Evolutionary conservation across 2,329 filamentous ascomycete species (phyloP).

Genomic region (Penicillium sp.): DNA sequence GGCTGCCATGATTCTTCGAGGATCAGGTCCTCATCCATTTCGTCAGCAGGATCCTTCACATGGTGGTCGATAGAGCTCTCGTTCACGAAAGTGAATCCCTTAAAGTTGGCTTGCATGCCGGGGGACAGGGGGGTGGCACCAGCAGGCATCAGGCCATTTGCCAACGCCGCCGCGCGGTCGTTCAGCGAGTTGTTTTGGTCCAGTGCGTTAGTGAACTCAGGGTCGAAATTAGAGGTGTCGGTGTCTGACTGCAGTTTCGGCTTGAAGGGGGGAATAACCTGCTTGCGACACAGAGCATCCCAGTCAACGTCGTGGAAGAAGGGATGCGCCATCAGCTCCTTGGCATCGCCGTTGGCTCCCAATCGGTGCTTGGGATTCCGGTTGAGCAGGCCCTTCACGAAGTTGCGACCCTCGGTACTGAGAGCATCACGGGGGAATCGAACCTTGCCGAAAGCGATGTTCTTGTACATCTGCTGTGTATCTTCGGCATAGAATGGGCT

Average conservation of each 20-base stretch:
- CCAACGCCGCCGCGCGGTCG: slow-evolving; percentile 79
- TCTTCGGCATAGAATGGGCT: slow-evolving; percentile 98
- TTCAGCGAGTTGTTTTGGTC: slow-evolving; percentile 85
- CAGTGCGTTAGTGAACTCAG: slow-evolving; percentile 93
- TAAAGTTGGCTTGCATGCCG: slow-evolving; percentile 95
- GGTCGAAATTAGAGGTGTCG: slow-evolving; percentile 97
- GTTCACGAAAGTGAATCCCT: slow-evolving; percentile 98
- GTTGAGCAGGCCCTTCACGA: slow-evolving; percentile 95
- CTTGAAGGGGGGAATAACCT: slow-evolving; percentile 94
- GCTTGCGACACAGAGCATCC: slow-evolving; percentile 80
- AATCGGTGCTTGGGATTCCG: slow-evolving; percentile 93
- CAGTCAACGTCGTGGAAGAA: slow-evolving; percentile 96
- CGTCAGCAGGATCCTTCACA: slow-evolving; percentile 35
- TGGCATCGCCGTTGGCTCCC: slow-evolving; percentile 83
- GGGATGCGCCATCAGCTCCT: slow-evolving; percentile 86
- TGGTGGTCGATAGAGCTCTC: slow-evolving; percentile 81
- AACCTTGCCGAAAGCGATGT: slow-evolving; percentile 98
- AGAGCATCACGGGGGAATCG: slow-evolving; percentile 92
- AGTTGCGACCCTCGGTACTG: slow-evolving; percentile 91
- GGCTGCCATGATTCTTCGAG: slow-evolving; percentile 37
- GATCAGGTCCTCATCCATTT: slow-evolving; percentile 43
- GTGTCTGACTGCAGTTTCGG: slow-evolving; percentile 93
- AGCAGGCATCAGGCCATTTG: slow-evolving; percentile 66
- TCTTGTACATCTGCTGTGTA: slow-evolving; percentile 99
- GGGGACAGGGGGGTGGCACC: slow-evolving; percentile 90